Evolutionary conservation across 2,329 filamentous ascomycete genomes (phyloP).

Genomic region (Pseudogymnoascus sp.): DNA sequence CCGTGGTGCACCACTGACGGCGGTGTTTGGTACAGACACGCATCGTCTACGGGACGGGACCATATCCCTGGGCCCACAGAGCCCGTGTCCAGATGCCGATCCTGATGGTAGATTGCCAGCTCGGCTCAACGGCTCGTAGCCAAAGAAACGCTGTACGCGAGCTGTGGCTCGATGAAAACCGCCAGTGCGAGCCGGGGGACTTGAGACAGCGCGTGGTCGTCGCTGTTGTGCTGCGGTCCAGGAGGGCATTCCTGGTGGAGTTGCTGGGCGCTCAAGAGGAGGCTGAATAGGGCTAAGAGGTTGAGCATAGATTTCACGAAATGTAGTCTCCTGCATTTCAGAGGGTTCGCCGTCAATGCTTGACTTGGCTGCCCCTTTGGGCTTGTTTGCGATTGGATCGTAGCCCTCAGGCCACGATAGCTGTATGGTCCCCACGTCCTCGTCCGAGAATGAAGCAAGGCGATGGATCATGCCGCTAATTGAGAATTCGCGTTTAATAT

Average conservation of each 20-base stretch:
- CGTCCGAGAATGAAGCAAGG: neutral
- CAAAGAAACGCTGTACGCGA: constrained; percentile 9
- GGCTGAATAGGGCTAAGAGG: constrained; percentile 24
- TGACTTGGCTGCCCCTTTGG: neutral
- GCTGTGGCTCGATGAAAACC: constrained; percentile 10
- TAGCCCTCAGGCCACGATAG: constrained; percentile 1
- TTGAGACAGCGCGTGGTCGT: neutral
- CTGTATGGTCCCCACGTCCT: neutral
- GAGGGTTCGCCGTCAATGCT: neutral
- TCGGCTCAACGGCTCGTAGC: constrained; percentile 11
- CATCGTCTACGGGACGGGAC: neutral
- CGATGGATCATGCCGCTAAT: constrained; percentile 4
- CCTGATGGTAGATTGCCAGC: constrained; percentile 11
- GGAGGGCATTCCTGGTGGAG: constrained; percentile 28
- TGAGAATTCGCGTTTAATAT: neutral
- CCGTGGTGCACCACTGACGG: constrained; percentile 17
- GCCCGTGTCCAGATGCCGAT: neutral
- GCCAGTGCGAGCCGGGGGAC: constrained; percentile 10
- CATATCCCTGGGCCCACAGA: neutral
- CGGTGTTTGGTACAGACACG: neutral
- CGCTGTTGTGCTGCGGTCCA: constrained; percentile 26
- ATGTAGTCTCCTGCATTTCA: constrained; percentile 2
- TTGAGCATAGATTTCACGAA: constrained; percentile 26
- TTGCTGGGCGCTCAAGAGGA: constrained; percentile 23
- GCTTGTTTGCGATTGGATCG: neutral